phyloP scores from a whole-genome alignment of 2,329 filamentous ascomycete genomes.

The Phaeophleospora eucalypticola region DNA sequence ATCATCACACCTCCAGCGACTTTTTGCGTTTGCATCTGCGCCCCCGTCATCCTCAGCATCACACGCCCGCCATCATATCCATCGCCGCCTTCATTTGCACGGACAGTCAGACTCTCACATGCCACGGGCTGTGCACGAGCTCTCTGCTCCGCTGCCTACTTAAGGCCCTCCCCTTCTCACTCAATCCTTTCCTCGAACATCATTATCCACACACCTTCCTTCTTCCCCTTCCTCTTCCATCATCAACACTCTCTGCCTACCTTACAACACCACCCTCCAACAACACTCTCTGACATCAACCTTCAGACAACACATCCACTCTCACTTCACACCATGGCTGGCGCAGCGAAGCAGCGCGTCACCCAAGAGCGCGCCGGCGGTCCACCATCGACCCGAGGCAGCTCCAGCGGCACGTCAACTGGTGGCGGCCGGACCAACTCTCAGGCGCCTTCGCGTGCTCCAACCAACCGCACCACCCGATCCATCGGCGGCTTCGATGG shows the following conservation, averaged over 20 bases:
- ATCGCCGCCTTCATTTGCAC: background rate
- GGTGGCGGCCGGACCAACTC: background rate
- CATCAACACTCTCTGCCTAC: conserved; percentile 1
- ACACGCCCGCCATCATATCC: background rate
- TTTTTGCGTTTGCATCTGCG: no score
- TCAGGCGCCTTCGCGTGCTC: conserved; percentile 4
- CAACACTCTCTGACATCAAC: background rate
- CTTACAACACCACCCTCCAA: background rate
- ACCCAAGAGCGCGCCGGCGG: conserved; percentile 8
- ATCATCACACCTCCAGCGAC: no score
- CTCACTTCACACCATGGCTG: conserved; percentile 12
- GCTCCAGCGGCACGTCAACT: conserved; percentile 9
- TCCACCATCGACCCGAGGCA: conserved; percentile 1
- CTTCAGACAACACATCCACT: background rate
- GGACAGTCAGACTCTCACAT: background rate
- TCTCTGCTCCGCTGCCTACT: conserved; percentile 1
- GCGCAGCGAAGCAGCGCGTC: conserved; percentile 17
- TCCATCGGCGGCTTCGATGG: conserved; percentile 17
- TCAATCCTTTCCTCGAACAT: background rate
- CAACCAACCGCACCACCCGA: background rate
- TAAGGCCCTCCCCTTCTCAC: background rate
- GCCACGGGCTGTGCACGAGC: background rate
- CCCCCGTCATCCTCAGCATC: background rate
- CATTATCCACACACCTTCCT: background rate
- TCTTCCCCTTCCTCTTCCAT: conserved; percentile 2